Evolutionary conservation across 2,329 filamentous ascomycete species (phyloP).

Genomic region (Colletotrichum lindemuthianum): DNA sequence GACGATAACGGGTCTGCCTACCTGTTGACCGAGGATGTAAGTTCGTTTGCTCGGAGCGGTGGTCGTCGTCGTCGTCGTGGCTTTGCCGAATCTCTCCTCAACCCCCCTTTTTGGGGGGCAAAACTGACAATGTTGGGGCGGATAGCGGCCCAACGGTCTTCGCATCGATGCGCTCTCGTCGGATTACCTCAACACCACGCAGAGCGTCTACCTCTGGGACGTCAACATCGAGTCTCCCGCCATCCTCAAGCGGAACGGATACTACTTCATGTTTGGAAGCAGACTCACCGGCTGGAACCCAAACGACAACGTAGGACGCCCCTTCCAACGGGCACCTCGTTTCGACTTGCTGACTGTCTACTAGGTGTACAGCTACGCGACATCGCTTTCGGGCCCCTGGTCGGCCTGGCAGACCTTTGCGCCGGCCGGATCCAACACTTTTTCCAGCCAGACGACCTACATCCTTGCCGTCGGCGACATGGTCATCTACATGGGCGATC

Average conservation of each 20-base stretch:
- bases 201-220: constrained; percentile 61
- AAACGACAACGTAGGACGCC: constrained; percentile 66
- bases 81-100: background rate
- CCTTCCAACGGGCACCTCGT: no score
- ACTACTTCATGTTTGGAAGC: constrained; percentile 74
- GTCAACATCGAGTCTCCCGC: constrained; percentile 71
- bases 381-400: constrained; percentile 69
- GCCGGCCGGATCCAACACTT: constrained; percentile 65
- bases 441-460: constrained; percentile 69
- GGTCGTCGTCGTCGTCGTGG: background rate
- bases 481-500: constrained; percentile 74
- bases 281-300: constrained; percentile 66
- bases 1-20: constrained; percentile 71
- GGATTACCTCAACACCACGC: constrained; percentile 64
- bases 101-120: no score
- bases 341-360: background rate
- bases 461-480: constrained; percentile 57
- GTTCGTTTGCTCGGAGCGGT: background rate
- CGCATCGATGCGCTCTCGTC: constrained; percentile 65
- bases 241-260: constrained; percentile 66
- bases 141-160: constrained; percentile 29
- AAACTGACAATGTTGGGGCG: background rate
- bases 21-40: constrained; percentile 66
- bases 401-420: constrained; percentile 68
- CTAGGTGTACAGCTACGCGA: constrained; percentile 65